Base-by-base conservation (phyloP, 768 basidiomycete genomes). In the Phylloporus arenicola region DNA sequence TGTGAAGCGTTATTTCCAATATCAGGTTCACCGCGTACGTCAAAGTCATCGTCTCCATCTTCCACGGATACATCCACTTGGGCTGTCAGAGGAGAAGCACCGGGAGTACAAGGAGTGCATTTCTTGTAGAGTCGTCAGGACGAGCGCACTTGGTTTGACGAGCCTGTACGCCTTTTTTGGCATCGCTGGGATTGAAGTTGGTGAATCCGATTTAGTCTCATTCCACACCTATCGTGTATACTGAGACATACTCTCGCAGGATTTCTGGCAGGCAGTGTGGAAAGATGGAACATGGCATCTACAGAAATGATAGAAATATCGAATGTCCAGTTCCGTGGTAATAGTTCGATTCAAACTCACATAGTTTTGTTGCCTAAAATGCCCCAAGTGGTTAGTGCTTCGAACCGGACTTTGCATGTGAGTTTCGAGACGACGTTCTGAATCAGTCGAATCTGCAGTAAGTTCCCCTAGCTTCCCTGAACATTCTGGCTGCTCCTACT, bases 81-180 rank as follows among this genome's bases (percentile, higher is more conserved):
- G 45, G 1, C 45, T 45, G 1, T 34, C 50, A 13, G 57, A 51
- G 6, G 47, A 24, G 25, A 46, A 52, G n/a, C 35, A 46, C 1
- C 24, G 52, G 60, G 52, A 55, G 12, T 58, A 68, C 55, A 65
- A 73, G 42, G 83, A 88, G 37, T 89, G 86, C 53, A 58, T 86
- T n/a, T 75, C 83, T 1, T 89, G 88, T 63, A 78, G 79, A 37
- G 69, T 88, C 47, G 77, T 86, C 35, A 86, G 86, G 17, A 78
- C 84, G 0, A 80, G 72, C 27, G 80, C 82, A 2, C 75, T 88
- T 6, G 79, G 75, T 19, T 76, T 76, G 4, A 76, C 81, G 5
- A 86, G 88, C 6, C 53, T 82, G 22, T 88, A 89, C 61, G 85
- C 87, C 2, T 64, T 74, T 4, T 60, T 74, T 24, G 84, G 84